Evolutionary conservation across 805 yeast genomes (phyloP).

Genomic region (Saturnispora galanensis): DNA sequence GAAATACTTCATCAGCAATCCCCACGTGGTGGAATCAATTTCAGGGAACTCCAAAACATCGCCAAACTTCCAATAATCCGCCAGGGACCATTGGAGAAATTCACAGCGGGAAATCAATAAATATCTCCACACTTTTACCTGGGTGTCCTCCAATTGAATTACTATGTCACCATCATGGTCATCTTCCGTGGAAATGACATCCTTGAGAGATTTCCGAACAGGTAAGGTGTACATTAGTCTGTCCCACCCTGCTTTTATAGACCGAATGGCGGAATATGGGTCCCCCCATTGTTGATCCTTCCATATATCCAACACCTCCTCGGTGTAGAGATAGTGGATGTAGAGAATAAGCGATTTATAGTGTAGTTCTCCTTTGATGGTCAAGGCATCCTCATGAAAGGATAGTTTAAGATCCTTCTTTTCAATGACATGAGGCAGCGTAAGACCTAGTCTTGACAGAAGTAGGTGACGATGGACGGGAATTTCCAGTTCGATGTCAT

Average conservation of each 20-base stretch:
- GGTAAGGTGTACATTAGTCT: constrained; percentile 10
- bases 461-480: constrained; percentile 11
- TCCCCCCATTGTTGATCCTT: constrained; percentile 15
- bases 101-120: constrained; percentile 49
- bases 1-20: constrained; percentile 41
- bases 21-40: constrained; percentile 34
- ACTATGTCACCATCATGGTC: constrained; percentile 30
- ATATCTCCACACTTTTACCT: constrained; percentile 37
- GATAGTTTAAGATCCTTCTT: constrained; percentile 12
- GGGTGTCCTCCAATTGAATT: constrained; percentile 39
- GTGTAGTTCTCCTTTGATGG: constrained; percentile 19
- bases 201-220: neutral
- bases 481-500: constrained; percentile 4
- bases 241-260: constrained; percentile 10
- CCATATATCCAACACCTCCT: constrained; percentile 38
- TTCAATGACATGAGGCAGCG: constrained; percentile 5
- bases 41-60: constrained; percentile 28
- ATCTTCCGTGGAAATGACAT: neutral
- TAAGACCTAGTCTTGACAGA: constrained; percentile 7
- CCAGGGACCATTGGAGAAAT: constrained; percentile 51
- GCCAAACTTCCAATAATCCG: constrained; percentile 39
- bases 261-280: neutral
- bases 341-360: constrained; percentile 29
- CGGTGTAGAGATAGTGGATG: constrained; percentile 43
- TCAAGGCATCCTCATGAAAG: neutral